Base-by-base conservation (phyloP, 768 basidiomycete genomes). In the Leccinum pellstonianum region DNA sequence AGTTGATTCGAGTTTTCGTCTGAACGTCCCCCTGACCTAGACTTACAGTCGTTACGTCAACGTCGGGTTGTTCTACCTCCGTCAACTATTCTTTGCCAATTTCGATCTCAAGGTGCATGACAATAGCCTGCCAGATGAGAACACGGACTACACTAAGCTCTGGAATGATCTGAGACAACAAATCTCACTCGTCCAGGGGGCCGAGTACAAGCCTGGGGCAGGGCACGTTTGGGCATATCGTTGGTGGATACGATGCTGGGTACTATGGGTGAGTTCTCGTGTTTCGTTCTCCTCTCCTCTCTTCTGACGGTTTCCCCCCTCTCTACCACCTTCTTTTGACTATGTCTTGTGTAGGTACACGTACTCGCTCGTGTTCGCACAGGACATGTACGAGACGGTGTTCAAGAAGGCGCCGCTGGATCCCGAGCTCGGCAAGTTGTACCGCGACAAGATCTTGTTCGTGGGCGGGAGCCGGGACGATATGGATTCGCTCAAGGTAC, bases 331-430 rank as follows among this genome's bases (percentile, higher is more conserved):
- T 10, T 0, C 21, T 7, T 31, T 9, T 29, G 8, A 29, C 29
- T 9, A 9, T 1, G 17, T n/a, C 3, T 33, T 0, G 5, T 10
- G 3, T 14, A 48, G 88, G 78, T 89, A 83, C 74, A 88, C 86
- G 3, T 94, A 91, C 64, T 90, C 88, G 15, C 80, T 90, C 17
- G 81, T 83, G 31, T 85, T 84, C 66, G 80, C 83, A 0, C 72
- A 79, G 31, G 85, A 85, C 73, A 85, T 83, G 82, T 48, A 48
- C 4, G 47, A 15, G 10, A 48, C 19, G 3, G 47, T 23, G 21
- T 48, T 48, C 47, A 23, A 23, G 21, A 47, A 6, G 21, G 46
- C 46, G 5, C 46, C 46, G 21, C 46, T 47, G 11, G 46, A 47
- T 47, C 37, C 37, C 19, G 21, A 47, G 4, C 46, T 47, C 6